Percentiles rank a stretch among this genome's conserved stretches.
These are phyloP conservation scores for Pseudogymnoascus sp. DNA, from an alignment of 2,329 filamentous ascomycete genomes.

Conservation along the genomic window DNA sequence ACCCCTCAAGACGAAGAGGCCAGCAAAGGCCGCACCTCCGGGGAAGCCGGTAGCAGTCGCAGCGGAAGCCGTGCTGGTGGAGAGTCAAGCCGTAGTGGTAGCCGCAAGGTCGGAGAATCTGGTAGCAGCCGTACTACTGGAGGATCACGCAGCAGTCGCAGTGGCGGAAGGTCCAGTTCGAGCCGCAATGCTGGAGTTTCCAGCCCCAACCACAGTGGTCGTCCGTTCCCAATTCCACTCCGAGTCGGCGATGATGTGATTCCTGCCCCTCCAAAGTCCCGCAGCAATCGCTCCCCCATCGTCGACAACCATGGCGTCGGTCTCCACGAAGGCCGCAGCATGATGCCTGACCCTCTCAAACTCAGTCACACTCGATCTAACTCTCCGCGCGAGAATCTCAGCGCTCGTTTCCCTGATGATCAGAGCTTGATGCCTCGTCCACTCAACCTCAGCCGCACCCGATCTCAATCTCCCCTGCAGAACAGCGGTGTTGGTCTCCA, in stretches of 20 bases:
- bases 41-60: background rate
- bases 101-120: background rate
- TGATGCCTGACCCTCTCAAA: background rate
- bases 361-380: background rate
- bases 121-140: background rate
- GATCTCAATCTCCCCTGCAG: background rate
- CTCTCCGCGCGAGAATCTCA: background rate
- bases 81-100: background rate
- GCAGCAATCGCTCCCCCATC: background rate
- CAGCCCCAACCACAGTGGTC: background rate
- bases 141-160: background rate
- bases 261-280: background rate
- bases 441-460: background rate
- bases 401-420: background rate
- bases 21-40: background rate
- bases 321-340: background rate
- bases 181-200: background rate
- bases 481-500: background rate
- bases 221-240: background rate
- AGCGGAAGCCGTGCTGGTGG: no score
- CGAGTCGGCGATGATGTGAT: background rate
- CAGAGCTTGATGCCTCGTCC: background rate
- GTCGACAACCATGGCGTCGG: background rate
- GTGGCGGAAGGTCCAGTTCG: background rate
- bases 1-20: background rate